These are phyloP conservation scores for Multifurca ochricompacta DNA, from an alignment of 768 basidiomycete genomes.

Conservation along the genomic window DNA sequence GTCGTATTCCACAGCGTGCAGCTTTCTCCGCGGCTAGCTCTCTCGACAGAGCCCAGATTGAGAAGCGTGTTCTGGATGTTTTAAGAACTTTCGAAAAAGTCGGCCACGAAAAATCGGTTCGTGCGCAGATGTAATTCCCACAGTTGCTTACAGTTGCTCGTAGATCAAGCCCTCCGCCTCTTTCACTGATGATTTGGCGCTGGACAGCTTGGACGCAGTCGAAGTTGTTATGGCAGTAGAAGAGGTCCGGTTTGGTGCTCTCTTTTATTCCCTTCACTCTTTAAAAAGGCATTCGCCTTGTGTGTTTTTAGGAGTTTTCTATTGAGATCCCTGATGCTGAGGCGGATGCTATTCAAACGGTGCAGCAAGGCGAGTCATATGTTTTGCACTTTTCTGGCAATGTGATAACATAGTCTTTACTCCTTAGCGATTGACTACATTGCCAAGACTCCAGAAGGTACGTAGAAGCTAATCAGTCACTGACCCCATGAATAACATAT, in stretches of 20 bases:
- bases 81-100: constrained; percentile 89
- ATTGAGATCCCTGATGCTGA: constrained; percentile 98
- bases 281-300: neutral
- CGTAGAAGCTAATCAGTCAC: neutral
- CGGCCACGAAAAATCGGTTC: constrained; percentile 53
- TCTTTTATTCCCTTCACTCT: constrained; percentile 1
- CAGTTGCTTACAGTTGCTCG: neutral
- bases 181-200: constrained; percentile 77
- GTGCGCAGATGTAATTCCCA: constrained; percentile 9
- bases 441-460: constrained; percentile 85
- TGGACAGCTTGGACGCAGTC: constrained; percentile 94
- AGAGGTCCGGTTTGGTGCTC: constrained; percentile 44
- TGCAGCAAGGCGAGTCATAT: constrained; percentile 69
- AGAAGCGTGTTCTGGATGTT: constrained; percentile 70
- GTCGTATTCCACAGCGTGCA: constrained; percentile 33
- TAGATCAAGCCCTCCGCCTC: constrained; percentile 61
- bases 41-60: constrained; percentile 60
- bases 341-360: constrained; percentile 89
- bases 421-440: constrained; percentile 87
- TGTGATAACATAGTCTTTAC: neutral
- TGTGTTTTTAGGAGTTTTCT: constrained; percentile 69
- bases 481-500: neutral
- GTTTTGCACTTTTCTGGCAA: constrained; percentile 15
- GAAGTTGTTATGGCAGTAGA: constrained; percentile 99
- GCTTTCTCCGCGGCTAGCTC: constrained; percentile 60